These are phyloP conservation scores for Cardamine chenopodiifolia DNA, from an alignment of 345 rosid species.

Conservation along the genomic window DNA sequence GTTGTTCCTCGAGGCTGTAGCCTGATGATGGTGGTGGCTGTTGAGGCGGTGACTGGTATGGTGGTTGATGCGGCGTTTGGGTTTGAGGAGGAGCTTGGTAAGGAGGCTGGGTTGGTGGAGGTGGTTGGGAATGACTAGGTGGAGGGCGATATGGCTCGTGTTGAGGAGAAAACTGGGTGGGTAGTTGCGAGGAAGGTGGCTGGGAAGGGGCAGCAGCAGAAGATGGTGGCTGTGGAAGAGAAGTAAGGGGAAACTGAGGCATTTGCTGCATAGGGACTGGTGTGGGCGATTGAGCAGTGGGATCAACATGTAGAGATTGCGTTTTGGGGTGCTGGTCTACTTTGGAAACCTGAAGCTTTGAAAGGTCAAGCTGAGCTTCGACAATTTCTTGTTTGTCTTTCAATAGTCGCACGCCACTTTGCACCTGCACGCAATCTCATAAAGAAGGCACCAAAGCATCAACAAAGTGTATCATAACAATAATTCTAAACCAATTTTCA, in stretches of 20 bases:
- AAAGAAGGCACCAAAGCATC: background rate
- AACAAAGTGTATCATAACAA: background rate
- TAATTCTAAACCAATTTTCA: background rate
- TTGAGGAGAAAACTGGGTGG: constrained; percentile 63
- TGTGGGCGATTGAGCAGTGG: constrained; percentile 48
- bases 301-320: constrained; percentile 48
- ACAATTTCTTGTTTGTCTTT: constrained; percentile 70
- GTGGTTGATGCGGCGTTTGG: constrained; percentile 53
- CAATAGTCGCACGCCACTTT: constrained; percentile 57
- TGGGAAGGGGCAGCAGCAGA: constrained; percentile 41
- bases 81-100: constrained; percentile 62
- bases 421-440: constrained; percentile 53
- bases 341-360: constrained; percentile 57
- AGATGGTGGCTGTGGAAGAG: constrained; percentile 31
- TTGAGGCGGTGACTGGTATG: constrained; percentile 52
- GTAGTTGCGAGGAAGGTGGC: constrained; percentile 49
- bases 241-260: background rate
- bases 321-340: constrained; percentile 49
- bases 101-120: constrained; percentile 54
- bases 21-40: constrained; percentile 54
- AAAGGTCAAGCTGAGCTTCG: constrained; percentile 58
- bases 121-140: constrained; percentile 55
- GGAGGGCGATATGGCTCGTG: constrained; percentile 58
- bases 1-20: constrained; percentile 56
- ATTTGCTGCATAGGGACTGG: constrained; percentile 44